phyloP scores from a whole-genome alignment of 495 filamentous ascomycete species.

The Penicillium tannophilum region DNA sequence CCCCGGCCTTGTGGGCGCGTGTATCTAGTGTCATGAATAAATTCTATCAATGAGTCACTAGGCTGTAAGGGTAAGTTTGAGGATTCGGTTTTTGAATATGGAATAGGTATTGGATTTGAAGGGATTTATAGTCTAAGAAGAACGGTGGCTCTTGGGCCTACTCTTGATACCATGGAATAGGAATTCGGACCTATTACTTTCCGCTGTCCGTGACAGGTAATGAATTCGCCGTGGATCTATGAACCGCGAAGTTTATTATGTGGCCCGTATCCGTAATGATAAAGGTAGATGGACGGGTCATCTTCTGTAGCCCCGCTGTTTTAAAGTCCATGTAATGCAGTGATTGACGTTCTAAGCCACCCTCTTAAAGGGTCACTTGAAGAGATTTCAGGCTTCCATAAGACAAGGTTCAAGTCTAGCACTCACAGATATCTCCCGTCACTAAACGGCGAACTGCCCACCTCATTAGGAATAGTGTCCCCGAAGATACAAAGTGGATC shows the following conservation, averaged over 20 bases:
- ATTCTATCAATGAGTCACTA: not conserved
- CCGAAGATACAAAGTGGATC: not conserved
- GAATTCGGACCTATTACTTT: not conserved
- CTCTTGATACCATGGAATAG: not conserved
- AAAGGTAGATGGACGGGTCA: too few relatives aligned
- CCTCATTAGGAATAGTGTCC: slow-evolving; percentile 15
- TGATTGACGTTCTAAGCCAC: not conserved
- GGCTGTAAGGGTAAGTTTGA: too few relatives aligned
- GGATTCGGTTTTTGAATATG: too few relatives aligned
- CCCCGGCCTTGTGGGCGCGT: not conserved
- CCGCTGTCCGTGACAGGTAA: not conserved
- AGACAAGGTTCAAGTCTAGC: not conserved
- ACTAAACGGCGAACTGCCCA: slow-evolving; percentile 10
- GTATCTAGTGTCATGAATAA: not conserved
- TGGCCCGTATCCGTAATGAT: too few relatives aligned
- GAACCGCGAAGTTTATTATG: not conserved
- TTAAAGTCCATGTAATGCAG: not conserved
- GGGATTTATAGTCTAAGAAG: not conserved
- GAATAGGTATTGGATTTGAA: not conserved
- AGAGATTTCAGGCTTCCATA: not conserved
- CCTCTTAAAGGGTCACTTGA: not conserved
- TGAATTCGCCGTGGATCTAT: not conserved
- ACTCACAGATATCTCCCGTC: not conserved
- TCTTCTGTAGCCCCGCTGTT: not conserved
- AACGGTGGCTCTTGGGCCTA: not conserved